phyloP scores from a whole-genome alignment of 2,329 filamentous ascomycete species.

The Neobulgaria alba region DNA sequence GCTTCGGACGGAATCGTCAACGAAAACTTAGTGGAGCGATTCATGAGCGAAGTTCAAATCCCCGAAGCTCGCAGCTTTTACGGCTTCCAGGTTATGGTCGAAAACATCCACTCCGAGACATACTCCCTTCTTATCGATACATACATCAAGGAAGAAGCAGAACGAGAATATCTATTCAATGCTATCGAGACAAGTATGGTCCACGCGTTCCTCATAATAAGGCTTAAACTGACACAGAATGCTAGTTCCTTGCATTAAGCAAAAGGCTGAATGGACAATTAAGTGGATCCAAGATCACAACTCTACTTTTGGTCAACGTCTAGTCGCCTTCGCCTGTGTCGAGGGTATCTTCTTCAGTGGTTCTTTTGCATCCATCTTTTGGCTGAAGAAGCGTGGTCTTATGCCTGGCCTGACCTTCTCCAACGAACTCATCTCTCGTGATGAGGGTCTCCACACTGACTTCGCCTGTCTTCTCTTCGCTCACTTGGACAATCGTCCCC shows the following conservation, averaged over 20 bases:
- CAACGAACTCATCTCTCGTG: slow-evolving; percentile 98
- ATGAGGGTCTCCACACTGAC: slow-evolving; percentile 98
- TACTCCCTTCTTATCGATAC: slow-evolving; percentile 99
- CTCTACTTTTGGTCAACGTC: slow-evolving; percentile 89
- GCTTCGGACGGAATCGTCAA: slow-evolving; percentile 99
- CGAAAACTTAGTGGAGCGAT: slow-evolving; percentile 97
- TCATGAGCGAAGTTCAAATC: slow-evolving; percentile 93
- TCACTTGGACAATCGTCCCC: slow-evolving; percentile 88
- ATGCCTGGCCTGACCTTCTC: slow-evolving; percentile 99
- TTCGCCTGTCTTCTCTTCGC: slow-evolving; percentile 97
- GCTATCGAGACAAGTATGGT: slow-evolving; percentile 90
- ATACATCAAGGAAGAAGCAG: slow-evolving; percentile 95
- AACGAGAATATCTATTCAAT: slow-evolving; percentile 92
- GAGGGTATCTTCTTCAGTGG: slow-evolving; percentile 99
- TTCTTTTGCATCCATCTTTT: slow-evolving; percentile 98
- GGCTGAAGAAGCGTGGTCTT: slow-evolving; percentile 99
- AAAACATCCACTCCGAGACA: slow-evolving; percentile 99
- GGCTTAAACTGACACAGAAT: slow-evolving; percentile 22
- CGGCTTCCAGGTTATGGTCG: slow-evolving; percentile 99
- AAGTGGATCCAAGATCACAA: slow-evolving; percentile 89
- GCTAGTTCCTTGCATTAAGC: slow-evolving; percentile 88
- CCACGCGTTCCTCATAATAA: neutral
- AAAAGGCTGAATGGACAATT: slow-evolving; percentile 98
- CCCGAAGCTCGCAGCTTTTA: slow-evolving; percentile 99
- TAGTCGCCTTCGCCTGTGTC: slow-evolving; percentile 93